These are phyloP conservation scores for Penicillium daleae DNA, from an alignment of 495 filamentous ascomycete species.

Conservation along the genomic window DNA sequence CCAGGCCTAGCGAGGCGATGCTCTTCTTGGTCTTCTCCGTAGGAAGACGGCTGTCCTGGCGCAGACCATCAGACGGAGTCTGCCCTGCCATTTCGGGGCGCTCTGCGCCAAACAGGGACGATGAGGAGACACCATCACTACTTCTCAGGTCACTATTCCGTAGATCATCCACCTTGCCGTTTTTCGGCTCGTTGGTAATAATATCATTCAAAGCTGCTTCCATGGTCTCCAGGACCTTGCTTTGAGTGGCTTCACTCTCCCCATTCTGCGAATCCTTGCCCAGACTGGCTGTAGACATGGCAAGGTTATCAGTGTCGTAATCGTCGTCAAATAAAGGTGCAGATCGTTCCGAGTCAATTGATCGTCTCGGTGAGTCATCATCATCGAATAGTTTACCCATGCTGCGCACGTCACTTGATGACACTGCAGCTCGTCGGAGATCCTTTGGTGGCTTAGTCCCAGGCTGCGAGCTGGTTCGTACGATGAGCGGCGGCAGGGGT, in stretches of 20 bases:
- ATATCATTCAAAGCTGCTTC: conserved; percentile 94
- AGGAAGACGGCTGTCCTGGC: conserved; percentile 37
- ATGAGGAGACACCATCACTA: conserved; percentile 52
- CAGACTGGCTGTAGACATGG: conserved; percentile 62
- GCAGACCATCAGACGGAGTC: conserved; percentile 59
- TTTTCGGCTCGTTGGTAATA: conserved; percentile 75
- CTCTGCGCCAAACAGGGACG: conserved; percentile 45
- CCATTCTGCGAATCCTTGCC: conserved; percentile 54
- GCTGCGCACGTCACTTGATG: conserved; percentile 57
- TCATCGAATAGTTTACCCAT: conserved; percentile 49
- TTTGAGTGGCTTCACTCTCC: conserved; percentile 48
- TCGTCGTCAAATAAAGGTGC: conserved; percentile 67
- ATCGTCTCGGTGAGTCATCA: conserved; percentile 55
- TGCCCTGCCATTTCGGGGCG: conserved; percentile 53
- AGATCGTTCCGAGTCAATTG: conserved; percentile 59
- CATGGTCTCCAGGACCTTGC: conserved; percentile 83
- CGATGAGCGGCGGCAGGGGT: conserved; percentile 46
- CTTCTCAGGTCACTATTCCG: conserved; percentile 58
- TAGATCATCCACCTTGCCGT: conserved; percentile 65
- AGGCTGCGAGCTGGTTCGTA: conserved; percentile 47
- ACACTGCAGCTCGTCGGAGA: conserved; percentile 61
- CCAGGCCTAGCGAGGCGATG: conserved; percentile 86
- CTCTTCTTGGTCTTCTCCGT: conserved; percentile 73
- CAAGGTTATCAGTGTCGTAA: conserved; percentile 65
- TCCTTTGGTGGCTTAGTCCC: conserved; percentile 42